Conservation (phyloP, 1,284 basidiomycete species). For the Pseudozyma flocculosa region DNA sequence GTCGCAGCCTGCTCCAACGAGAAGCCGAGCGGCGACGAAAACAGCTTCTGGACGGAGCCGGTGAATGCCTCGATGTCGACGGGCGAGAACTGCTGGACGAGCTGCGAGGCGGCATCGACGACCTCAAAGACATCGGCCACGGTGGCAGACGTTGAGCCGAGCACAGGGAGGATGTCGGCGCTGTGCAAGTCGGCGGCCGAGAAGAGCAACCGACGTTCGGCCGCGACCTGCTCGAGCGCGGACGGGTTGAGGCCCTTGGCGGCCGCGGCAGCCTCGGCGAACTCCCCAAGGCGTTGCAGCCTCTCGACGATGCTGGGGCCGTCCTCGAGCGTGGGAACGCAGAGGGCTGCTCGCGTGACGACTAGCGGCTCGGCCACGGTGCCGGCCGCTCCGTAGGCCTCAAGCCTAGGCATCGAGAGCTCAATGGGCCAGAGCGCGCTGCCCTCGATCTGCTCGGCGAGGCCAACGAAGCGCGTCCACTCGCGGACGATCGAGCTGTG, state of each 20-base stretch:
- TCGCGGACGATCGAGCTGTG: conserved; percentile 29
- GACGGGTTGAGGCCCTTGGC: neutral
- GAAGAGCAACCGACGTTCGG: conserved; percentile 22
- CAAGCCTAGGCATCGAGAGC: conserved; percentile 11
- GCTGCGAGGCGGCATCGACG: conserved; percentile 25
- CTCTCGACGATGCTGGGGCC: conserved; percentile 30
- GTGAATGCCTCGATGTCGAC: conserved; percentile 26
- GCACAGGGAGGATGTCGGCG: conserved; percentile 21
- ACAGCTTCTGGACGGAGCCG: conserved; percentile 18
- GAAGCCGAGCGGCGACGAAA: conserved; percentile 20
- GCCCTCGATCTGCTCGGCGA: conserved; percentile 47
- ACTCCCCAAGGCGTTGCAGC: conserved; percentile 9
- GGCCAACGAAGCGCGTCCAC: conserved; percentile 49
- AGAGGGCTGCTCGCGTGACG: conserved; percentile 32
- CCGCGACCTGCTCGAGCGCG: conserved; percentile 5
- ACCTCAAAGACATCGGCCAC: conserved; percentile 27
- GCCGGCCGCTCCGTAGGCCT: neutral
- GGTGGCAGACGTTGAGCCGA: conserved; percentile 27
- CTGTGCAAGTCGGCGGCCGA: conserved; percentile 25
- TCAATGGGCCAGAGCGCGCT: conserved; percentile 46
- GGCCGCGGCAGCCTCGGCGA: neutral
- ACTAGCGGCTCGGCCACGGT: conserved; percentile 23
- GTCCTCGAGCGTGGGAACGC: conserved; percentile 35
- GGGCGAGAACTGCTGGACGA: conserved; percentile 20
- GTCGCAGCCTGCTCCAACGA: conserved; percentile 31